phyloP scores from a whole-genome alignment of 2,329 filamentous ascomycete species.

The Madurella mycetomatis region DNA sequence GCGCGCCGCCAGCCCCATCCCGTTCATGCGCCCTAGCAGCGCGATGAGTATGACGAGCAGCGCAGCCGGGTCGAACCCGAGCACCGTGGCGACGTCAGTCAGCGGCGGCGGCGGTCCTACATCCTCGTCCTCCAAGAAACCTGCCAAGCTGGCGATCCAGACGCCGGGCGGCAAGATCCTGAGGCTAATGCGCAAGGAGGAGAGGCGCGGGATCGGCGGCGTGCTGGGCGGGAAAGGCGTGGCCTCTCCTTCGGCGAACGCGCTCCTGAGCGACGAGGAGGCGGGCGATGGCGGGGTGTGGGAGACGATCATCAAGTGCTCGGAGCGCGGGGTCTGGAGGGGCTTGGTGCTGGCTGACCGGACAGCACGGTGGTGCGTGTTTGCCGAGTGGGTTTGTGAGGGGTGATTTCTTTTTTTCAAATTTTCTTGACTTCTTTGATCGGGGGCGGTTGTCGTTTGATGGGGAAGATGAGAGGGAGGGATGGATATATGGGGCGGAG shows the following conservation, averaged over 20 bases:
- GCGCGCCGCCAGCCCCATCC: slow-evolving; percentile 52
- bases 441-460: neutral
- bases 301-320: slow-evolving; percentile 90
- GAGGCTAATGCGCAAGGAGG: slow-evolving; percentile 75
- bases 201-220: slow-evolving; percentile 52
- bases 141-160: slow-evolving; percentile 93
- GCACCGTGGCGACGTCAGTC: slow-evolving; percentile 42
- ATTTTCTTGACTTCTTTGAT: neutral
- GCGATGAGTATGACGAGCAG: slow-evolving; percentile 62
- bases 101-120: slow-evolving; percentile 37
- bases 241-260: slow-evolving; percentile 12
- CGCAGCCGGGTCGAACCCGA: slow-evolving; percentile 54
- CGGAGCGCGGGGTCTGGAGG: slow-evolving; percentile 75
- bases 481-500: neutral
- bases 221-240: slow-evolving; percentile 33
- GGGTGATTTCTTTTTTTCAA: slow-evolving; percentile 7
- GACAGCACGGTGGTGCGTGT: slow-evolving; percentile 86
- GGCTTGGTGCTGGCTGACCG: slow-evolving; percentile 78
- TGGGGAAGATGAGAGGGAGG: neutral
- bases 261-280: slow-evolving; percentile 45
- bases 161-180: slow-evolving; percentile 93
- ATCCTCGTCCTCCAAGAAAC: slow-evolving; percentile 58
- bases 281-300: slow-evolving; percentile 68
- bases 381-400: slow-evolving; percentile 74
- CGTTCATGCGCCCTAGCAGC: slow-evolving; percentile 57